Percentiles rank a stretch among this genome's conserved stretches.
phyloP scores from a whole-genome alignment of 1,284 basidiomycete species.

The Ceratobasidium sp. region DNA sequence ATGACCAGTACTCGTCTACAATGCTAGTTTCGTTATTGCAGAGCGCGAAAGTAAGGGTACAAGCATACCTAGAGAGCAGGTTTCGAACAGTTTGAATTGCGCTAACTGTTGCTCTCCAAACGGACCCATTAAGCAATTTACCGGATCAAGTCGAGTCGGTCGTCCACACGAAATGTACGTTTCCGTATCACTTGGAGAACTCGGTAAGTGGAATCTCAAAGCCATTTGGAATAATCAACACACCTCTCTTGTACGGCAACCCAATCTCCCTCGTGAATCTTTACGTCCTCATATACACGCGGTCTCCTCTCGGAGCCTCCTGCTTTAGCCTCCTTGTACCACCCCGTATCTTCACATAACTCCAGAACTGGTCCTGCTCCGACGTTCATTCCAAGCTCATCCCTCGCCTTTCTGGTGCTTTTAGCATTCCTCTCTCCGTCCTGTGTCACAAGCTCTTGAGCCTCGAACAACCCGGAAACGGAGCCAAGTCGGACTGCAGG shows the following conservation, averaged over 20 bases:
- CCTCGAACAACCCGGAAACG: slow-evolving; percentile 10
- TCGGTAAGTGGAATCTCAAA: slow-evolving; percentile 7
- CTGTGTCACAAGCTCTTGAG: neutral
- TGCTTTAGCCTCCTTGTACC: slow-evolving; percentile 78
- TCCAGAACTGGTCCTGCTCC: slow-evolving; percentile 80
- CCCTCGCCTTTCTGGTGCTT: slow-evolving; percentile 21
- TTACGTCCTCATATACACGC: slow-evolving; percentile 66
- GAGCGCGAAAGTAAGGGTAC: neutral
- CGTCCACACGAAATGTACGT: slow-evolving; percentile 70
- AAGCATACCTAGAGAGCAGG: slow-evolving; percentile 68
- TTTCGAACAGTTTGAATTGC: slow-evolving; percentile 68
- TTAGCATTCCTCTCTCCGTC: slow-evolving; percentile 4
- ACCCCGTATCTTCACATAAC: slow-evolving; percentile 77
- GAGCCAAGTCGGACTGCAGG: slow-evolving; percentile 25
- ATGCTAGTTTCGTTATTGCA: slow-evolving; percentile 46
- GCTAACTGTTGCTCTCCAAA: slow-evolving; percentile 66
- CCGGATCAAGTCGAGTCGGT: slow-evolving; percentile 62
- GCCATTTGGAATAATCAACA: slow-evolving; percentile 53
- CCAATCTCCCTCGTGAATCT: slow-evolving; percentile 61
- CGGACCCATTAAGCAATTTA: slow-evolving; percentile 75
- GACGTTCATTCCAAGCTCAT: slow-evolving; percentile 55
- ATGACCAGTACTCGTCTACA: slow-evolving; percentile 51
- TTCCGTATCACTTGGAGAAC: slow-evolving; percentile 64
- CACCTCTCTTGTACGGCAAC: slow-evolving; percentile 65
- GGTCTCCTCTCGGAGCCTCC: slow-evolving; percentile 71